phyloP scores from a whole-genome alignment of 192 early-diverging fungal species.

The Phycomyces blakesleeanus region DNA sequence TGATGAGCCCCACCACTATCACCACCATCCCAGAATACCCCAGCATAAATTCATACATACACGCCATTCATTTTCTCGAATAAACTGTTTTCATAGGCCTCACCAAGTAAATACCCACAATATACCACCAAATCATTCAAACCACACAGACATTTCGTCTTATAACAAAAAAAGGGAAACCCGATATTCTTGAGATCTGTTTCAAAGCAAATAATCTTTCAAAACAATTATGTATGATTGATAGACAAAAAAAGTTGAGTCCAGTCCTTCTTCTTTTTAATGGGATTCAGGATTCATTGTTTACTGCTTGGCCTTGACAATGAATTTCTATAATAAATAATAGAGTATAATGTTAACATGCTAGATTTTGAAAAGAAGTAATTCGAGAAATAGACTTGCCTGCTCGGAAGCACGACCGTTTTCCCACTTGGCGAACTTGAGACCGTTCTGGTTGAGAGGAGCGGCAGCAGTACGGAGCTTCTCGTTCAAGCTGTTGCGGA shows the following conservation, averaged over 20 bases:
- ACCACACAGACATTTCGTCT: not conserved
- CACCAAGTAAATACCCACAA: not conserved
- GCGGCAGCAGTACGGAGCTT: slow-evolving; percentile 61
- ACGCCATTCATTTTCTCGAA: not conserved
- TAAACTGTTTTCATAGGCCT: no score
- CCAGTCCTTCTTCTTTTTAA: slow-evolving; percentile 7
- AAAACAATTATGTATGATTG: not conserved
- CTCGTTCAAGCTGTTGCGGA: slow-evolving; percentile 82
- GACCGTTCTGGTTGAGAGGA: slow-evolving; percentile 71
- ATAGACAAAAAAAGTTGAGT: slow-evolving; percentile 6
- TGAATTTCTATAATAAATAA: slow-evolving; percentile 21
- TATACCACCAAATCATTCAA: not conserved
- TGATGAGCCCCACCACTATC: no score
- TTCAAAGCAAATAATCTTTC: not conserved
- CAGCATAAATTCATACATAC: no score
- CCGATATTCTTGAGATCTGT: not conserved
- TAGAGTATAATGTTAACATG: not conserved
- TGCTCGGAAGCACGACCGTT: slow-evolving; percentile 75
- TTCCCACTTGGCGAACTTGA: slow-evolving; percentile 77
- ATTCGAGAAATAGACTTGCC: slow-evolving; percentile 45
- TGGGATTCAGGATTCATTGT: not conserved
- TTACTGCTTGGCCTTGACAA: slow-evolving; percentile 18
- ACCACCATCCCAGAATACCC: not conserved
- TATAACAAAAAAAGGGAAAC: not conserved
- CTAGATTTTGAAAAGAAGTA: not conserved